Conservation (phyloP, 192 early-diverging fungal genomes). For the Linderina pennispora region DNA sequence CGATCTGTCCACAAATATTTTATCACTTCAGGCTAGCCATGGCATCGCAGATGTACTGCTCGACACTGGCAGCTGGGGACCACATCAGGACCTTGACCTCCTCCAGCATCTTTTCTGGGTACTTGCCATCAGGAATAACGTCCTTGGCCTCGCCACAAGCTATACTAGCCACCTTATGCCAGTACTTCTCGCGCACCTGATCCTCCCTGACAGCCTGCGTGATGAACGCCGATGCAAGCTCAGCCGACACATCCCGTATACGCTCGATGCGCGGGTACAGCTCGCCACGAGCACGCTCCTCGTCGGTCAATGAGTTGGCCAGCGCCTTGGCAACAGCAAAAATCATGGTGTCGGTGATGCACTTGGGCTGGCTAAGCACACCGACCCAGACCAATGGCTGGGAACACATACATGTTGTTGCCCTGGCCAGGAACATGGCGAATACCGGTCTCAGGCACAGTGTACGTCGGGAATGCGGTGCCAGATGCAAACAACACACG, state of each 20-base stretch:
- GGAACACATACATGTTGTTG: conserved; percentile 89
- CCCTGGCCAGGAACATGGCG: conserved; percentile 60
- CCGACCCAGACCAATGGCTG: conserved; percentile 76
- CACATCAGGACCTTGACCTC: conserved; percentile 45
- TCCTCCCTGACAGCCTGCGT: conserved; percentile 55
- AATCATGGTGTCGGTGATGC: conserved; percentile 66
- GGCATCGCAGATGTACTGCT: conserved; percentile 44
- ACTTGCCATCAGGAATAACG: conserved; percentile 8
- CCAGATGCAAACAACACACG: conserved; percentile 88
- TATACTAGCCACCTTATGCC: conserved; percentile 13
- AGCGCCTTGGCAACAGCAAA: conserved; percentile 70
- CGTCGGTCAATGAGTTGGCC: conserved; percentile 60
- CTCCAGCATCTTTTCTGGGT: conserved; percentile 28
- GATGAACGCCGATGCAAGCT: conserved; percentile 73
- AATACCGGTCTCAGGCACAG: conserved; percentile 24
- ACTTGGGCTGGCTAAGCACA: conserved; percentile 53
- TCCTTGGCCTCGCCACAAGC: conserved; percentile 8
- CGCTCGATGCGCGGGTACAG: conserved; percentile 79
- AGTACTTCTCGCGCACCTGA: conserved; percentile 25
- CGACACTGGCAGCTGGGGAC: conserved; percentile 32
- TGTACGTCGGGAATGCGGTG: conserved; percentile 69
- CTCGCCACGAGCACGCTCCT: conserved; percentile 60
- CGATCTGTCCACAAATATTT: no score
- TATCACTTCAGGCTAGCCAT: conserved; percentile 17
- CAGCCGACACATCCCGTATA: conserved; percentile 77